A percentile compares a stretch with the other conserved stretches of the same genome.
These are phyloP conservation scores for Penicillium sp. DNA, from an alignment of 2,329 filamentous ascomycete genomes.

Conservation along the genomic window DNA sequence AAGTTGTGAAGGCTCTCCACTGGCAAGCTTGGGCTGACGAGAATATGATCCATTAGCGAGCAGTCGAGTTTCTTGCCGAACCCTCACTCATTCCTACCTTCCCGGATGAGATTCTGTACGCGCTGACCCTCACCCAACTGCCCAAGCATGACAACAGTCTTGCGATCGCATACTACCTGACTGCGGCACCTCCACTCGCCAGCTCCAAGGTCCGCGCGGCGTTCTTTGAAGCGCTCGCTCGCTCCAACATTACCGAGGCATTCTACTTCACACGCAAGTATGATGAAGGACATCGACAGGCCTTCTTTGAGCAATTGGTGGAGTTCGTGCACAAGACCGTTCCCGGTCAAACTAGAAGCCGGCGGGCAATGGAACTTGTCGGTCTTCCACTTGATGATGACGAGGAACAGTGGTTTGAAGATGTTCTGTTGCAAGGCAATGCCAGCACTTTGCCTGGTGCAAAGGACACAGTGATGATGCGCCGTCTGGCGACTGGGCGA, in stretches of 20 bases:
- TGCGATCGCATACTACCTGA: constrained; percentile 76
- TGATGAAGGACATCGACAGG: constrained; percentile 61
- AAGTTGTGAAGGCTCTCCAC: background rate
- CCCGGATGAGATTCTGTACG: constrained; percentile 75
- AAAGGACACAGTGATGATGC: constrained; percentile 73
- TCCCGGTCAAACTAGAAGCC: constrained; percentile 47
- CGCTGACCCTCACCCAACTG: constrained; percentile 63
- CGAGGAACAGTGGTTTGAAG: constrained; percentile 75
- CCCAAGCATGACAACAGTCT: constrained; percentile 63
- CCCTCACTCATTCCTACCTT: constrained; percentile 80
- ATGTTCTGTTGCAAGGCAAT: constrained; percentile 65
- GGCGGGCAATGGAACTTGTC: constrained; percentile 68
- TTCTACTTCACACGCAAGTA: constrained; percentile 72
- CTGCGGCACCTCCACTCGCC: constrained; percentile 72
- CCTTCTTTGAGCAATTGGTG: constrained; percentile 69
- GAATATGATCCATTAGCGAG: constrained; percentile 48
- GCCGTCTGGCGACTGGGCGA: constrained; percentile 68
- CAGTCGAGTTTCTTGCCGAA: constrained; percentile 75
- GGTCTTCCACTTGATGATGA: constrained; percentile 69
- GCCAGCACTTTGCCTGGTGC: constrained; percentile 66
- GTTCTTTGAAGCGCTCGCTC: constrained; percentile 69
- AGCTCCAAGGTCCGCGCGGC: constrained; percentile 62
- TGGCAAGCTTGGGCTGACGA: background rate
- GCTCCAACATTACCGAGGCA: constrained; percentile 69
- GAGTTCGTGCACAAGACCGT: constrained; percentile 55